Evolutionary conservation across 352 stramenopile genomes (phyloP).

Genomic region (Globisporangium viniferum): DNA sequence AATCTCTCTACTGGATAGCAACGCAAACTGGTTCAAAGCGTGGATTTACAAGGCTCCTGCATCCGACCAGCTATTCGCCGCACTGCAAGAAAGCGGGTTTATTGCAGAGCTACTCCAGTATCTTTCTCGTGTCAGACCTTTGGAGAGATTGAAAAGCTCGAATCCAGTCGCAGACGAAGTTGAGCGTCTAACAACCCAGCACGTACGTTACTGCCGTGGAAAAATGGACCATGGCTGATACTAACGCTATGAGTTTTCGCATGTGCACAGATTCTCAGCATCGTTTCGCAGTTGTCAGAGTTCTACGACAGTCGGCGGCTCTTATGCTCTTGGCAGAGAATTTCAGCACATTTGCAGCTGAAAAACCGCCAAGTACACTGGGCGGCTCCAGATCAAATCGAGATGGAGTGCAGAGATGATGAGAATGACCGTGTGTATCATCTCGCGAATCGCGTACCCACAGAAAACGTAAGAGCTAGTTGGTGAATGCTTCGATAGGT

Average conservation of each 20-base stretch:
- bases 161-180: slow-evolving; percentile 9
- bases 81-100: slow-evolving; percentile 32
- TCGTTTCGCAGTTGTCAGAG: slow-evolving; percentile 32
- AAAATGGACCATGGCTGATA: background rate
- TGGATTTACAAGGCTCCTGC: slow-evolving; percentile 47
- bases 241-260: background rate
- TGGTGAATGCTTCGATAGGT: background rate
- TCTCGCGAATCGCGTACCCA: background rate
- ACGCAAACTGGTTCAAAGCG: slow-evolving; percentile 38
- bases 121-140: slow-evolving; percentile 35
- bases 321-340: slow-evolving; percentile 23
- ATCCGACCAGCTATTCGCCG: slow-evolving; percentile 33
- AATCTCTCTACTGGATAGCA: slow-evolving; percentile 30
- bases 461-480: slow-evolving; percentile 2
- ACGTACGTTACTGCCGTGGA: slow-evolving; percentile 23
- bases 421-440: slow-evolving; percentile 42
- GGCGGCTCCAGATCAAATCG: slow-evolving; percentile 9
- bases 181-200: slow-evolving; percentile 21
- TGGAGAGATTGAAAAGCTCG: slow-evolving; percentile 16
- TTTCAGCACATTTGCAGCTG: slow-evolving; percentile 25
- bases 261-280: slow-evolving; percentile 20
- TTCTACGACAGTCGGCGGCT: slow-evolving; percentile 27
- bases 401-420: slow-evolving; percentile 12
- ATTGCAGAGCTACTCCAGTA: slow-evolving; percentile 35
- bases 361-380: slow-evolving; percentile 21